Conservation (phyloP, 352 stramenopile species). For the Pythium sp. region DNA sequence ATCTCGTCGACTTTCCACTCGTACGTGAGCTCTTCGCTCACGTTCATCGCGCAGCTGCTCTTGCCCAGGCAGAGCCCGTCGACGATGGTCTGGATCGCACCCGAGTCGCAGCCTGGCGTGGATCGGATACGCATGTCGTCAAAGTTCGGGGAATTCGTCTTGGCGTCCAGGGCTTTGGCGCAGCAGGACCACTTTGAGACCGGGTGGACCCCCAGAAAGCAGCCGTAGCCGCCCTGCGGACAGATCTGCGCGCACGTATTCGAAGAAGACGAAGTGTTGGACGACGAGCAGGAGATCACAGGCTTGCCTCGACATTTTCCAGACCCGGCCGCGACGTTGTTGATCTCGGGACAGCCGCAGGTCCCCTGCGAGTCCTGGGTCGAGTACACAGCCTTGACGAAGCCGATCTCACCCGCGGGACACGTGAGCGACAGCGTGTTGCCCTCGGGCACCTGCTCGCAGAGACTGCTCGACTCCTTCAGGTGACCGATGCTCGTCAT, state of each 20-base stretch:
- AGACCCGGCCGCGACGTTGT: slow-evolving; percentile 57
- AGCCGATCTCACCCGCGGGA: slow-evolving; percentile 66
- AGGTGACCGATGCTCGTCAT: slow-evolving; percentile 82
- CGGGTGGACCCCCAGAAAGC: slow-evolving; percentile 65
- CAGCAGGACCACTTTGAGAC: slow-evolving; percentile 68
- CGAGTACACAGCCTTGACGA: slow-evolving; percentile 80
- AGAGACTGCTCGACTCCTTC: slow-evolving; percentile 61
- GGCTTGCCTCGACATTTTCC: slow-evolving; percentile 47
- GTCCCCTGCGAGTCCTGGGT: slow-evolving; percentile 51
- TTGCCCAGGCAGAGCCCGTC: slow-evolving; percentile 69
- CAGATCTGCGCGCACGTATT: slow-evolving; percentile 34
- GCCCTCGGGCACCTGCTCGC: slow-evolving; percentile 56
- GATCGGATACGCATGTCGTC: slow-evolving; percentile 53
- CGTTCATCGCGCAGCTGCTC: slow-evolving; percentile 58
- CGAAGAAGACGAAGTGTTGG: not conserved
- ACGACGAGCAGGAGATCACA: slow-evolving; percentile 16
- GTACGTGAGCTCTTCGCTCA: slow-evolving; percentile 57
- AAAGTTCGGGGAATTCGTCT: slow-evolving; percentile 39
- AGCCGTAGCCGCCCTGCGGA: slow-evolving; percentile 41
- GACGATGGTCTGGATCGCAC: slow-evolving; percentile 58
- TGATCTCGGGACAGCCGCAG: slow-evolving; percentile 62
- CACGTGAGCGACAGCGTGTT: slow-evolving; percentile 57
- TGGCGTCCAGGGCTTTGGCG: slow-evolving; percentile 32
- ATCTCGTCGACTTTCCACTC: slow-evolving; percentile 50
- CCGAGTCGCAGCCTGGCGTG: slow-evolving; percentile 36